Conservation (phyloP, 1,284 basidiomycete genomes). For the Naganishia cerealis region DNA sequence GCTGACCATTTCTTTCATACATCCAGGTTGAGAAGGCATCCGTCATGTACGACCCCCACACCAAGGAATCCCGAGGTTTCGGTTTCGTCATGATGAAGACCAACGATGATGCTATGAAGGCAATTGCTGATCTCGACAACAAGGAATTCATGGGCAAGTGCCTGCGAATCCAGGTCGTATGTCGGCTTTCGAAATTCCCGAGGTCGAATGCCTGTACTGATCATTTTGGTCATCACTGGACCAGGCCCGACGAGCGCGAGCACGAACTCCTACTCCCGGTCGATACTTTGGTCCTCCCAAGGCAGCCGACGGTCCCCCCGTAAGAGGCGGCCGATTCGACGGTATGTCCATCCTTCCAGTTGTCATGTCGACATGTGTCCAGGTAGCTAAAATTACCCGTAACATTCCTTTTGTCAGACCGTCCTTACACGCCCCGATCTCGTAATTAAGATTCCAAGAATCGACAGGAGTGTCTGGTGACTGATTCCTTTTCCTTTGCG, state of each 20-base stretch:
- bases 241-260: conserved; percentile 87
- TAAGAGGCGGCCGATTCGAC: conserved; percentile 38
- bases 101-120: conserved; percentile 81
- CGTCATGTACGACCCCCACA: conserved; percentile 96
- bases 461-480: neutral
- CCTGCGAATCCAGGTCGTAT: conserved; percentile 50
- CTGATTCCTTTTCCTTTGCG: neutral
- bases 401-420: conserved; percentile 38
- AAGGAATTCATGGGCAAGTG: conserved; percentile 82
- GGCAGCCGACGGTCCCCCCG: conserved; percentile 61
- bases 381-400: neutral
- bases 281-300: conserved; percentile 87
- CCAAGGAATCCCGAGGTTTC: conserved; percentile 92
- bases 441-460: conserved; percentile 31
- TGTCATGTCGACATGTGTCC: neutral
- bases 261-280: conserved; percentile 91
- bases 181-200: neutral
- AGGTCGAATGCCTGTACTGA: neutral
- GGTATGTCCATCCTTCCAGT: conserved; percentile 27
- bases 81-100: conserved; percentile 96
- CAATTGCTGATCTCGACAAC: conserved; percentile 76
- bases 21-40: conserved; percentile 68
- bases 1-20: neutral
- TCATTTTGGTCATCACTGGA: conserved; percentile 6
- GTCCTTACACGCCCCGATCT: conserved; percentile 53